Evolutionary conservation across 2,329 filamentous ascomycete genomes (phyloP).

Genomic region (Alternaria consortialis): DNA sequence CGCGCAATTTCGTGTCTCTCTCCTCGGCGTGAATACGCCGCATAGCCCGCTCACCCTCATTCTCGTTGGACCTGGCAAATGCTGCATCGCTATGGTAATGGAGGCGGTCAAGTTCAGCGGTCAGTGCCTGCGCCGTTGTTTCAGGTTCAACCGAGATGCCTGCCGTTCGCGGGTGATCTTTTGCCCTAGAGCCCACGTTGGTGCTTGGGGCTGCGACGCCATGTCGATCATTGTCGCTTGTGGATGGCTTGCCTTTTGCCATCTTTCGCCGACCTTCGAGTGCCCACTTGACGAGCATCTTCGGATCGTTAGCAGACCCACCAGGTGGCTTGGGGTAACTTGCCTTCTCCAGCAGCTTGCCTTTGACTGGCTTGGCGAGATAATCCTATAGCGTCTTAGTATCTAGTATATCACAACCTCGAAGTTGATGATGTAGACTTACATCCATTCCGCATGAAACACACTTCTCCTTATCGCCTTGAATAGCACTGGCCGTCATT

Average conservation of each 20-base stretch:
- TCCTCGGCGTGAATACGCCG: conserved; percentile 63
- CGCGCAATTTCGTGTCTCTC: conserved; percentile 62
- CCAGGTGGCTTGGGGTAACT: conserved; percentile 18
- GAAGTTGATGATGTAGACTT: conserved; percentile 25
- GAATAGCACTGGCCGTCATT: conserved; percentile 83
- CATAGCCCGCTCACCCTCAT: conserved; percentile 57
- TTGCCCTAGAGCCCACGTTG: conserved; percentile 31
- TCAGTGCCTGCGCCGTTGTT: conserved; percentile 48
- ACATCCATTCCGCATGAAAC: conserved; percentile 75
- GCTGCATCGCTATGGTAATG: conserved; percentile 50
- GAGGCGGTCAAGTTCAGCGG: conserved; percentile 49
- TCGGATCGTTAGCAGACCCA: conserved; percentile 25
- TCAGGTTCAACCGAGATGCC: conserved; percentile 40
- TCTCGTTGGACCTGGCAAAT: conserved; percentile 53
- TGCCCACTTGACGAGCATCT: conserved; percentile 74
- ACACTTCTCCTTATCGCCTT: conserved; percentile 79
- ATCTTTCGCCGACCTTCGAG: conserved; percentile 54
- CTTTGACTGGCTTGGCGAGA: conserved; percentile 67
- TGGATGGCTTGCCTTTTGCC: conserved; percentile 34
- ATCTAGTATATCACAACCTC: conserved; percentile 20
- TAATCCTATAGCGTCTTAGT: conserved; percentile 43
- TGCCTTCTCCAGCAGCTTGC: conserved; percentile 69
- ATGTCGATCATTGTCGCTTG: conserved; percentile 42
- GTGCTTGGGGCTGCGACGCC: conserved; percentile 25
- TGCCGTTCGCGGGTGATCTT: conserved; percentile 42